Evolutionary conservation across 495 filamentous ascomycete genomes (phyloP).

Genomic region (Cudoniella acicularis): DNA sequence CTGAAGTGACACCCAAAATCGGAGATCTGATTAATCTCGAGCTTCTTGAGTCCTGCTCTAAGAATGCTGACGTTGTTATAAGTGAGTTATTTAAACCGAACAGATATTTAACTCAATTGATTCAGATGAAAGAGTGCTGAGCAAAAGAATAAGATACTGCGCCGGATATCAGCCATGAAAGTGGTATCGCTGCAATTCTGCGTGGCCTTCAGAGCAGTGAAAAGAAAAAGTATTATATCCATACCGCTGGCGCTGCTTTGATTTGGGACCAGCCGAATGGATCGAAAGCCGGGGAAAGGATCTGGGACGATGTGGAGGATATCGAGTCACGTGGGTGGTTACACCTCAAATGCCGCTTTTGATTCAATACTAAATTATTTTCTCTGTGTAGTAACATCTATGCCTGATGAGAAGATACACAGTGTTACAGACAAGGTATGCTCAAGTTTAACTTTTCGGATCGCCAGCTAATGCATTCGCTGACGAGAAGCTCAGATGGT

Average conservation of each 20-base stretch:
- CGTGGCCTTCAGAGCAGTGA: neutral
- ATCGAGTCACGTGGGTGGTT: too few species aligned
- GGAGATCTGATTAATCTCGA: neutral
- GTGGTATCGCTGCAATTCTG: slow-evolving; percentile 1
- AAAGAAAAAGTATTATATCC: slow-evolving; percentile 1
- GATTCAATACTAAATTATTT: too few species aligned
- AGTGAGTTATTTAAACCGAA: neutral
- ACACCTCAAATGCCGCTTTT: too few species aligned
- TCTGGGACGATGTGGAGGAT: slow-evolving; percentile 7
- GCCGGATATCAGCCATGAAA: slow-evolving; percentile 1
- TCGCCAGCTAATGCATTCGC: too few species aligned
- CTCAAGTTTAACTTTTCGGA: neutral
- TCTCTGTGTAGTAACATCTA: neutral
- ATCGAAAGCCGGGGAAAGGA: neutral
- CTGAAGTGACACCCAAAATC: neutral
- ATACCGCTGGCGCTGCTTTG: slow-evolving; percentile 2
- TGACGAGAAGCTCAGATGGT: neutral
- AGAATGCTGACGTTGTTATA: slow-evolving; percentile 6
- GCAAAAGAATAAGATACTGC: too few species aligned
- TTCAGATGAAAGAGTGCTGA: neutral
- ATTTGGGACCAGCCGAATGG: slow-evolving; percentile 6
- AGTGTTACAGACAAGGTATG: slow-evolving; percentile 2
- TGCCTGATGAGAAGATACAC: neutral
- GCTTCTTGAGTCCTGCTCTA: neutral
- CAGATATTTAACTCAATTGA: neutral